Evolutionary conservation across 345 rosid genomes (phyloP), one percentile per base, ranked within the genome.

Genomic region (Boechera divaricarpa): DNA sequence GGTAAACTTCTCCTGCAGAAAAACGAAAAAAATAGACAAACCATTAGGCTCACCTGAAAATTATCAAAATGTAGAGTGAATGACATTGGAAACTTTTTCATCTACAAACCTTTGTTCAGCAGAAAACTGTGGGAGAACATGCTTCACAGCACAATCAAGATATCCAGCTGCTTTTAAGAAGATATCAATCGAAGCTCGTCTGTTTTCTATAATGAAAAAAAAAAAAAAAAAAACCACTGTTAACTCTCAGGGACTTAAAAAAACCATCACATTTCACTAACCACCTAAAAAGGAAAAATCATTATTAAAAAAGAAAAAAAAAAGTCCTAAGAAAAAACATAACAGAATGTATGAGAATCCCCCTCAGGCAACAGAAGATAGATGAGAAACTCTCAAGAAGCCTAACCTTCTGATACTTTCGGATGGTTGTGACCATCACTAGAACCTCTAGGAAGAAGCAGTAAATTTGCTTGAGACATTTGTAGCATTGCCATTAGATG

Each of bases 111-210:
- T 90, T 77, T 85, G 79, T 68, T 87, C 93, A 73, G 82, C 61
- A 39, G 95, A 85, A 67, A 96, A 81, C 66, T 90, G 96, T 60
- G 99, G 99, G 38, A 96, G 93, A 74, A 93, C 97, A 81, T 90
- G 82, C 41, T 88, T 89, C 51, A 93, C 87, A 35, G 98, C 98
- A 84, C 93, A 93, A 72, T 96, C 99, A 80, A 96, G 82, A 81
- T 88, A 90, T 73, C 99, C 99, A 39, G 98, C 97, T 60, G 98
- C 99, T 87, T 89, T 93, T 84, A 96, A 83, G 89, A 96, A 93
- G 81, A 91, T 88, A 73, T 96, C 98, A 66, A 96, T 62, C 0
- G 97, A 86, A 36, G 94, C 89, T 75, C 94, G 84, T 86, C 96
- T 87, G 86, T 85, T 90, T 74, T 93, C 99, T 96, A 76, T 63